Base-by-base conservation (phyloP, 352 stramenopile species). In the Phytophthora sp. region DNA sequence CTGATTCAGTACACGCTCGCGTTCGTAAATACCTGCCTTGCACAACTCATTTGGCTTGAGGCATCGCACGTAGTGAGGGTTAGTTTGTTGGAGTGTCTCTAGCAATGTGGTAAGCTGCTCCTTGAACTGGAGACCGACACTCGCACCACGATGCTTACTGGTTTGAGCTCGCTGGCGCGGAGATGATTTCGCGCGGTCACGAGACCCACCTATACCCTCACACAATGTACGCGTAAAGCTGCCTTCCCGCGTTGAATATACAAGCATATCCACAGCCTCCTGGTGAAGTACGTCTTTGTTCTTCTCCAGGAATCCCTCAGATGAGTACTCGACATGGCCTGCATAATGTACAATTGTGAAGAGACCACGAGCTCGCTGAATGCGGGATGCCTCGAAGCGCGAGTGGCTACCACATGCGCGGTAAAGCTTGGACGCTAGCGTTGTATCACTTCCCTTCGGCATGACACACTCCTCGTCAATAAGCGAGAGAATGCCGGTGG, bases 401-500 rank as follows among this genome's bases (percentile, higher is more conserved):
- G 73, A 32, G 44, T 95, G 82, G 23, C 68, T 82, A 8, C 72
- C 76, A 50, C 78, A 92, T 2, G 75, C 74, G 11, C 81, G 77
- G 44, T 95, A 93, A 15, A 96, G 75, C 64, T 96, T 95, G 7
- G 84, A 92, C 26, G 83, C 82, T 39, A 96, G 72, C 34, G 86
- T 89, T 26, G 69, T 82, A 68, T 97, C 89, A 38, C 77, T 94
- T 50, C 87, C 88, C 46, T 91, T 93, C 0, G 89, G 87, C 48
- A 96, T 92, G 10, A 94, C 56, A 51, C 83, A 93, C 53, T 98
- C 91, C 56, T 98, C 92, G 42, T 98, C 89, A 27, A 95, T 81
- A 13, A 96, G 74, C 20, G 88, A 80, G 12, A 96, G 58, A 32
- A 96, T 91, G 13, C 88, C 88, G 1, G 70, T 86, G 18, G 89